Evolutionary conservation across 495 filamentous ascomycete species (phyloP).

Genomic region (Evansstolkia leycettana): DNA sequence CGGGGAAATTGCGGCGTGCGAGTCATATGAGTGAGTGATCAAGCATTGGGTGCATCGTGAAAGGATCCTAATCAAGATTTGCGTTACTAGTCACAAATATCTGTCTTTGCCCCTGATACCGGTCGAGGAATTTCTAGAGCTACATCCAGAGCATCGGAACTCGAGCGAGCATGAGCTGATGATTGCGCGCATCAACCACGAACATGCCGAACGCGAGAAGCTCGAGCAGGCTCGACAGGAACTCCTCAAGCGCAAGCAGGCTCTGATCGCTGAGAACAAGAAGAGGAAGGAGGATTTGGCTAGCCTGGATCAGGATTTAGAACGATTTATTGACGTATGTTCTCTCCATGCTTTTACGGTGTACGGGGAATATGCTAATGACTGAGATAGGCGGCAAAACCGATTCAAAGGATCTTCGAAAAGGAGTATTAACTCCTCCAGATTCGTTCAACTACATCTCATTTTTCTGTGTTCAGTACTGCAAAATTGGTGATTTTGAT

Average conservation of each 20-base stretch:
- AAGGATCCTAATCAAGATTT: conserved; percentile 5
- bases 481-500: not conserved
- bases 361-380: not conserved
- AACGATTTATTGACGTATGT: conserved; percentile 71
- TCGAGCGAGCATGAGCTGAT: conserved; percentile 68
- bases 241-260: conserved; percentile 80
- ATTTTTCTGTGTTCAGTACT: not conserved
- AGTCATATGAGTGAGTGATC: conserved; percentile 72
- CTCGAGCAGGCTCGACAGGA: conserved; percentile 80
- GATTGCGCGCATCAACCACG: conserved; percentile 85
- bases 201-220: conserved; percentile 72
- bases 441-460: not conserved
- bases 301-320: conserved; percentile 76
- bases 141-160: conserved; percentile 62
- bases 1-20: conserved; percentile 83
- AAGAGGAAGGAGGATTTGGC: conserved; percentile 87
- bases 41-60: not conserved
- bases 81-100: conserved; percentile 63
- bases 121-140: conserved; percentile 65
- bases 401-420: conserved; percentile 72
- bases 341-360: not conserved
- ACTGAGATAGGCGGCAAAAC: conserved; percentile 57
- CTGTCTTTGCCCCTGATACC: conserved; percentile 72
- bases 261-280: conserved; percentile 86
- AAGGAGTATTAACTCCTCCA: conserved; percentile 51